Evolutionary conservation across 768 basidiomycete species (phyloP).

Genomic region (Termitomyces sp.): DNA sequence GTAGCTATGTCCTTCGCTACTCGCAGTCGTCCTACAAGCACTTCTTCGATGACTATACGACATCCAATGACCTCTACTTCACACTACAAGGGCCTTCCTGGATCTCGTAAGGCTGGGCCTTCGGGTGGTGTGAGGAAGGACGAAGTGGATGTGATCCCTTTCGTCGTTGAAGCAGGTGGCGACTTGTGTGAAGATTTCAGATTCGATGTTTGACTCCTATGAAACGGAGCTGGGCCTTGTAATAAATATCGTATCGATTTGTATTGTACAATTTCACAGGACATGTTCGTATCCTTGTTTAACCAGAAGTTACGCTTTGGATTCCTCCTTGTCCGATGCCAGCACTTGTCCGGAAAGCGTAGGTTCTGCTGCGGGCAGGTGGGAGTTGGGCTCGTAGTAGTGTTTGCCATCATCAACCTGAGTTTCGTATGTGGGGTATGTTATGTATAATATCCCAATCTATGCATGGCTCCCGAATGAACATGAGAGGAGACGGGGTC

Average conservation of each 20-base stretch:
- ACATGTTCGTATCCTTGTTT: not conserved
- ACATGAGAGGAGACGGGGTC: too few species aligned
- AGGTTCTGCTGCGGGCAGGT: too few species aligned
- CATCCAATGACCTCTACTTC: constrained; percentile 15
- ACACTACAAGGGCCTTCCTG: constrained; percentile 5
- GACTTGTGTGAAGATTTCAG: constrained; percentile 24
- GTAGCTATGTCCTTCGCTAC: constrained; percentile 7
- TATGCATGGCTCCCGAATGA: too few species aligned
- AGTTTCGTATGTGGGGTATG: too few species aligned
- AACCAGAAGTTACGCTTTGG: too few species aligned
- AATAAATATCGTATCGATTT: not conserved
- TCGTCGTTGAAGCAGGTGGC: constrained; percentile 5
- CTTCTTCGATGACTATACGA: not conserved
- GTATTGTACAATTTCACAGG: not conserved
- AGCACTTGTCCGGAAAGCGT: too few species aligned
- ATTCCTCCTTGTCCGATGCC: too few species aligned
- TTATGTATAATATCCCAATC: too few species aligned
- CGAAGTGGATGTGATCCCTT: constrained; percentile 5
- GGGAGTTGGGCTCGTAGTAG: too few species aligned
- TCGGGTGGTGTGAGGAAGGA: not conserved
- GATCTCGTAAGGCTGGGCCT: not conserved
- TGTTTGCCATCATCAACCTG: too few species aligned
- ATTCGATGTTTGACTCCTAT: constrained; percentile 23
- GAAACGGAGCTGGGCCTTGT: not conserved
- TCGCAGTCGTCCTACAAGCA: constrained; percentile 8